Base-by-base conservation (phyloP, 148 eudicot genomes). In the Beta vulgaris region DNA sequence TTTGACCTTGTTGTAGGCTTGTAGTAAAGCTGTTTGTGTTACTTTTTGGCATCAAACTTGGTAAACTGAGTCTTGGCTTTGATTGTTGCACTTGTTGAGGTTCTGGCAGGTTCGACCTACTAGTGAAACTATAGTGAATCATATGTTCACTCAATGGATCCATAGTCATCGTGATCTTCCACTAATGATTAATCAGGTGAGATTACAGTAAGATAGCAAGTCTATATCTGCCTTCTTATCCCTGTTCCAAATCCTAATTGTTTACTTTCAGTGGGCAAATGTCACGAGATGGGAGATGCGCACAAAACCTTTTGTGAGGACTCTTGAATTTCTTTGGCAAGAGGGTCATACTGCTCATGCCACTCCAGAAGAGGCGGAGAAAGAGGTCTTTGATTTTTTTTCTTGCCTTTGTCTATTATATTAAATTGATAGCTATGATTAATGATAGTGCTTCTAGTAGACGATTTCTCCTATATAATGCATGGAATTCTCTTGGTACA, bases 271-370 rank as follows among this genome's bases (percentile, higher is more conserved):
- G 99, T 96, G 99, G 99, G 99, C 91, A 72, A 96, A 92, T 83
- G 99, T 92, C 77, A 96, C 99, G 21, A 92, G 99, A 87, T 96
- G 99, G 98, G 99, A 96, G 85, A 87, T 89, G 93, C 99, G 99
- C 40, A 96, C 99, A 37, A 96, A 96, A 82, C 99, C 99, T 72
- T 96, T 96, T 81, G 82, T 96, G 73, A 91, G 99, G 83, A 96
- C 97, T 54, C 98, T 96, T 76, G 98, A 96, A 76, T 96, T 96
- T 83, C 94, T 96, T 57, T 96, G 99, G 99, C 99, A 92, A 81
- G 99, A 96, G 72, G 99, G 99, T 25, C 99, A 96, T 80, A 96
- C 98, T 74, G 99, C 98, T 80, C 98, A 96, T 84, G 93, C 98
- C 79, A 91, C 91, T 42, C 86, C 86, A 19, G 98, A 92, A 68